Evolutionary conservation across 176 grass and related monocot species (phyloP).

Genomic region (Tuctoria greenei): DNA sequence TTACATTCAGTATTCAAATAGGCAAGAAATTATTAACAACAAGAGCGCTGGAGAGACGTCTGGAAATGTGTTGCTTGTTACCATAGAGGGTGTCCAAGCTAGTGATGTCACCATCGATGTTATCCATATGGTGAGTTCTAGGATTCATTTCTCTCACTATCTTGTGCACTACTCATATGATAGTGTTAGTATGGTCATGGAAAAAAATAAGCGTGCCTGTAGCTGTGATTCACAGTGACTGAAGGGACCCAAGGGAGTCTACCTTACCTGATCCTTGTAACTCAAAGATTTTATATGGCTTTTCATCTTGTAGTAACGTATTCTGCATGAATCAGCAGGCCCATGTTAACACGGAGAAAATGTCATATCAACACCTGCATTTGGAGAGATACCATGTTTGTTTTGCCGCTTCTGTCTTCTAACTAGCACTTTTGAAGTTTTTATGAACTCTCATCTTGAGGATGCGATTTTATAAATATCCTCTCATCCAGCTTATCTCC

Average conservation of each 20-base stretch:
- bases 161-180: conserved; percentile 15
- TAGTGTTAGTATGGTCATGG: conserved; percentile 6
- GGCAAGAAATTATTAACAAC: conserved; percentile 94
- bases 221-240: conserved; percentile 40
- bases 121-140: conserved; percentile 52
- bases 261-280: conserved; percentile 60
- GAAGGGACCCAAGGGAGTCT: conserved; percentile 49
- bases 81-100: conserved; percentile 94
- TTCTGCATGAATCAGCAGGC: conserved; percentile 99
- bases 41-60: conserved; percentile 76
- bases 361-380: conserved; percentile 89
- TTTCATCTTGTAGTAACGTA: conserved; percentile 72
- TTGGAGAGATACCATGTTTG: conserved; percentile 96
- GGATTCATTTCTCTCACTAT: neutral
- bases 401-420: conserved; percentile 86
- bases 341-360: conserved; percentile 89
- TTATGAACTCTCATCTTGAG: conserved; percentile 62
- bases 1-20: conserved; percentile 98
- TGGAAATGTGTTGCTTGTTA: conserved; percentile 96
- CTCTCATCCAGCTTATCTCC: conserved; percentile 52
- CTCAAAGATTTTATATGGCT: conserved; percentile 68
- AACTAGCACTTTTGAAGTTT: conserved; percentile 61
- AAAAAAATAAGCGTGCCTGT: conserved; percentile 27
- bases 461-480: conserved; percentile 67
- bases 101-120: conserved; percentile 97